Percentiles rank a stretch among this genome's conserved stretches.
Evolutionary conservation across 192 early-diverging fungal species (phyloP).

Genomic region (Backusella tarrabulga): DNA sequence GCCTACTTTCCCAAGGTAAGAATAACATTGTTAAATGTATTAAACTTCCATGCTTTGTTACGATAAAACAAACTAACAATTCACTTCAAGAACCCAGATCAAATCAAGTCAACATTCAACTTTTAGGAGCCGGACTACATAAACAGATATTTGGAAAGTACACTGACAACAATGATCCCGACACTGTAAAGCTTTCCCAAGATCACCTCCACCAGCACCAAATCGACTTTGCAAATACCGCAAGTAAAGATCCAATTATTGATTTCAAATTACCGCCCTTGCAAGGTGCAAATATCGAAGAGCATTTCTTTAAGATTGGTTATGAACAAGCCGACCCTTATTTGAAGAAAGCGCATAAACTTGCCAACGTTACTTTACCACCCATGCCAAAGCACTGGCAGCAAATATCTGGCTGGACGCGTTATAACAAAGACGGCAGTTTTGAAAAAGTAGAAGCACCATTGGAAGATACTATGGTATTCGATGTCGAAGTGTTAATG

Average conservation of each 20-base stretch:
- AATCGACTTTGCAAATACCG: background rate
- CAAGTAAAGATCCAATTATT: conserved; percentile 9
- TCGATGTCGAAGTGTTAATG: conserved; percentile 85
- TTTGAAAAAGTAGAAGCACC: conserved; percentile 46
- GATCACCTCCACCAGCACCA: conserved; percentile 1
- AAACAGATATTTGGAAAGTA: background rate
- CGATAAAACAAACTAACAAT: background rate
- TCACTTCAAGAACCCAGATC: background rate
- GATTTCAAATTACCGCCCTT: conserved; percentile 37
- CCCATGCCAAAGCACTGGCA: conserved; percentile 56
- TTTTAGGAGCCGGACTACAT: background rate
- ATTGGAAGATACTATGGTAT: conserved; percentile 66
- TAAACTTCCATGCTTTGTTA: background rate
- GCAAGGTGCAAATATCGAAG: conserved; percentile 53
- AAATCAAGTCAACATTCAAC: conserved; percentile 3
- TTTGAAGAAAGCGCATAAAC: conserved; percentile 47
- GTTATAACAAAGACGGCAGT: conserved; percentile 55
- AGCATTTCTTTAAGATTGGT: conserved; percentile 80
- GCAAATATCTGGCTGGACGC: conserved; percentile 73
- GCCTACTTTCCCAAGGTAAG: background rate
- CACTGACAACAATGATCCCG: background rate
- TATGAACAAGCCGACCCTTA: conserved; percentile 59
- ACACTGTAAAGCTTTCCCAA: background rate
- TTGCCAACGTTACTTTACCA: conserved; percentile 41
- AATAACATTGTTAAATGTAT: background rate